phyloP scores from a whole-genome alignment of 805 yeast species.

The Hermanozyma aechmeae region DNA sequence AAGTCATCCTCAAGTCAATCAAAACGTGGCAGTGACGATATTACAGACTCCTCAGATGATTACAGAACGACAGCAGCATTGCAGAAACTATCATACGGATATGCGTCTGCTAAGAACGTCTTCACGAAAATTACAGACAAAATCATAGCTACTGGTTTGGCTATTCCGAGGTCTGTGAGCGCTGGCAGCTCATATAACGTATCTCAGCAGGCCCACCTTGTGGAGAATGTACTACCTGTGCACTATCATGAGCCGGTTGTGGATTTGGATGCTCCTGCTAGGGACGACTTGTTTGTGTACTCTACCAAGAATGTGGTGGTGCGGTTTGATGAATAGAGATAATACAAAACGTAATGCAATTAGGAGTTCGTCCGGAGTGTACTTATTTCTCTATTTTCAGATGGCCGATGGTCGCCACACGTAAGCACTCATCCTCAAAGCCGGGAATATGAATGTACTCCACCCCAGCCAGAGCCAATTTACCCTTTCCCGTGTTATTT shows the following conservation, averaged over 20 bases:
- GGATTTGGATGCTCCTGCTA: conserved; percentile 1
- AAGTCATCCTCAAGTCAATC: too few relatives aligned
- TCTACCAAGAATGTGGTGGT: conserved; percentile 27
- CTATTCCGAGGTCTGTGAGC: conserved; percentile 44
- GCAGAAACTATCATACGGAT: too few relatives aligned
- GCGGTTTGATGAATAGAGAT: conserved; percentile 5
- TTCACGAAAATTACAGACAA: conserved; percentile 41
- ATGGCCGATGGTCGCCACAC: conserved; percentile 71
- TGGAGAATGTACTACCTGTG: background rate
- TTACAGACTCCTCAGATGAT: too few relatives aligned
- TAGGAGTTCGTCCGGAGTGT: too few relatives aligned
- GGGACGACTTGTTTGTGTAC: conserved; percentile 30
- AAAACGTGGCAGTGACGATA: too few relatives aligned
- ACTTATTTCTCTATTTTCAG: background rate
- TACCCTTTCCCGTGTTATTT: conserved; percentile 54
- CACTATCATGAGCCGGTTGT: background rate
- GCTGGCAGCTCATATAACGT: conserved; percentile 5
- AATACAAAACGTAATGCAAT: too few relatives aligned
- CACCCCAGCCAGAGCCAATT: conserved; percentile 48
- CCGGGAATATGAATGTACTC: conserved; percentile 80
- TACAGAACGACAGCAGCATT: too few relatives aligned
- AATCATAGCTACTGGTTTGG: conserved; percentile 48
- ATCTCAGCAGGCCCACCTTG: background rate
- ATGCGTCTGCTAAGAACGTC: conserved; percentile 19
- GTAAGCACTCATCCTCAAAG: conserved; percentile 58